Evolutionary conservation across 2,329 filamentous ascomycete genomes (phyloP).

Genomic region (Cadophora malorum): DNA sequence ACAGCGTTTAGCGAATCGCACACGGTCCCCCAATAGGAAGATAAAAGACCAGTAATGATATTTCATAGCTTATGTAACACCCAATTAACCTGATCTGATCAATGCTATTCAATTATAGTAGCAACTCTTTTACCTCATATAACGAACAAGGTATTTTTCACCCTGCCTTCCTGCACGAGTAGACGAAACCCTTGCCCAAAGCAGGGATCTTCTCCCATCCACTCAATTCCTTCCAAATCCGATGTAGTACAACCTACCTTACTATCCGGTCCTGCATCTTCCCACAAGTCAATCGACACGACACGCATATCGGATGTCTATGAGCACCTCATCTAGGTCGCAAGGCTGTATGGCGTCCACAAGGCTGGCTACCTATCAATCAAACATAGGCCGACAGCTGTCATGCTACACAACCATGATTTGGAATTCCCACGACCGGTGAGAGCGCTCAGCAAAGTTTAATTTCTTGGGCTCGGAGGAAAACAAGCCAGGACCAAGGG

Average conservation of each 20-base stretch:
- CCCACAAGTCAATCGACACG: neutral
- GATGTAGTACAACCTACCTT: neutral
- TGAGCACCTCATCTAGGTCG: neutral
- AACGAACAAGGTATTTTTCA: no score
- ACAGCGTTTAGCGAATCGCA: neutral
- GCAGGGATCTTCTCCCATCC: neutral
- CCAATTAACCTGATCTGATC: no score
- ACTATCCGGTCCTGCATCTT: neutral
- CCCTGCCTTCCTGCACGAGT: no score
- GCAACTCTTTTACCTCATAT: no score
- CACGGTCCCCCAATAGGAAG: no score
- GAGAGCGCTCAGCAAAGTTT: no score
- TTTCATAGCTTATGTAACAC: no score
- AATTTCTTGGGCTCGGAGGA: no score
- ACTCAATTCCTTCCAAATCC: neutral
- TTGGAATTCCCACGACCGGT: neutral
- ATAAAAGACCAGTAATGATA: no score
- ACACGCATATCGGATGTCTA: neutral
- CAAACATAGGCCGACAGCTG: conserved; percentile 7
- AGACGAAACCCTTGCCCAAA: neutral
- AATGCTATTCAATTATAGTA: no score
- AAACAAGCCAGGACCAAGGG: no score
- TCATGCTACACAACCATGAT: neutral
- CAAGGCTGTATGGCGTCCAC: conserved; percentile 7
- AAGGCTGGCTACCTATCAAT: conserved; percentile 9